Percentiles rank a stretch among this genome's conserved stretches.
phyloP scores from a whole-genome alignment of 495 filamentous ascomycete genomes.

The Podospora pseudocomata region DNA sequence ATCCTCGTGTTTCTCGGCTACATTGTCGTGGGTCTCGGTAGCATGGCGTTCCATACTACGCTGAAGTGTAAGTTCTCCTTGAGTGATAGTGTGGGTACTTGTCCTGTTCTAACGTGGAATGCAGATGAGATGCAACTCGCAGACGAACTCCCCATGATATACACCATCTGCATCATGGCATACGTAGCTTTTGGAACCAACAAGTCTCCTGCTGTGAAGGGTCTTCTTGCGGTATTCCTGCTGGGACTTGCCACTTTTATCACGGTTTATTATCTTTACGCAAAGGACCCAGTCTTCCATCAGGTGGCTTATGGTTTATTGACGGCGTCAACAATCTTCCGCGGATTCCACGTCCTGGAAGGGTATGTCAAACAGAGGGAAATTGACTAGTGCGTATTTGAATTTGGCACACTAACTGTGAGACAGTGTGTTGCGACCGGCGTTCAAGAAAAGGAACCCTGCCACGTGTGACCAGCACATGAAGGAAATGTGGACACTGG shows the following conservation, averaged over 20 bases:
- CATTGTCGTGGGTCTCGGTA: conserved; percentile 73
- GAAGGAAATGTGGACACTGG: conserved; percentile 63
- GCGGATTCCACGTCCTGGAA: conserved; percentile 92
- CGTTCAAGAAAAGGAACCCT: conserved; percentile 41
- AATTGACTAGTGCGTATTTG: neutral
- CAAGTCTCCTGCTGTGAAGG: conserved; percentile 50
- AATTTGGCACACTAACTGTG: neutral
- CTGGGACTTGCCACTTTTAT: conserved; percentile 69
- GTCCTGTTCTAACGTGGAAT: too few species aligned
- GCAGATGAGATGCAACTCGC: conserved; percentile 96
- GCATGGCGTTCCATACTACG: conserved; percentile 78
- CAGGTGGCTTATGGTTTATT: conserved; percentile 82
- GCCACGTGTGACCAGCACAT: conserved; percentile 69
- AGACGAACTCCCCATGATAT: conserved; percentile 97
- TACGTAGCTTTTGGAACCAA: conserved; percentile 82
- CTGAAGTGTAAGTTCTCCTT: conserved; percentile 61
- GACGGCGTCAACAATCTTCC: conserved; percentile 71
- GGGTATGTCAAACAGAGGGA: neutral
- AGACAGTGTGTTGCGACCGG: conserved; percentile 58
- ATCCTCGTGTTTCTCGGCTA: conserved; percentile 68
- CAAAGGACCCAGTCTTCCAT: conserved; percentile 90
- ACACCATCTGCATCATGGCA: conserved; percentile 84
- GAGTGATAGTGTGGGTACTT: neutral
- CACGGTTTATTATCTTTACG: conserved; percentile 88
- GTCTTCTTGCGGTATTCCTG: conserved; percentile 58